Evolutionary conservation across 2,329 filamentous ascomycete genomes (phyloP), one percentile per base, ranked within the genome.

Genomic region (Lachnellula hyalina): DNA sequence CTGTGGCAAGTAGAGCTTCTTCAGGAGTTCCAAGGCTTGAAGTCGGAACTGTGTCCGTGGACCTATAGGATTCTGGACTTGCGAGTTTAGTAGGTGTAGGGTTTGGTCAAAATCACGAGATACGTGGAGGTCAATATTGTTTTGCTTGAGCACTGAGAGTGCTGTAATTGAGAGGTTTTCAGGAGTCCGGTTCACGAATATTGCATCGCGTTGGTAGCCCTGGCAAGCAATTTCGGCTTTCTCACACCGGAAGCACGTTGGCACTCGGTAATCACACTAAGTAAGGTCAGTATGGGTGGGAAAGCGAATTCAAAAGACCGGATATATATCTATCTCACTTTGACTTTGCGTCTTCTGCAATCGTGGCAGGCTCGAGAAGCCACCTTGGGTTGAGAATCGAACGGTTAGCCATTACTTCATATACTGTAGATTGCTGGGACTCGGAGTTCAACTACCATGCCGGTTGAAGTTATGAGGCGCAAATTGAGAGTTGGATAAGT

Each of bases 1-100:
- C 34, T 47, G 51, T 12, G 51, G 54, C 5, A 56, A 19, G 46
- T 56, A 56, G 5, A 54, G 19, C 51, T 54, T 53, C 28, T 47
- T 50, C n/a, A 51, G 23, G 14, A 56, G 19, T 23, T 53, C 47
- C 47, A 54, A 21, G 23, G 51, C 46, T 35, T 47, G 49, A 34
- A 21, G 19, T 21, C 54, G 51, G 35, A 47, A 47, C 35, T 53
- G 23, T 23, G 46, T 35, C 15, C 15, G 47, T 4, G 21, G 35
- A 12, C 38, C 11, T 45, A 32, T 32, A 0, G 28, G 28, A 32
- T 32, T 4, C 8, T 32, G 28, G 28, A 32, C 28, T 32, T 32
- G 9, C 28, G 28, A 32, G 28, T 32, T 32, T 4, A 32, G 28
- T 32, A 32, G 9, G 28, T 32, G 9, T 32, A 32, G 28, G 4